These are phyloP conservation scores for Mrakia frigida DNA, from an alignment of 768 basidiomycete species.

Conservation along the genomic window DNA sequence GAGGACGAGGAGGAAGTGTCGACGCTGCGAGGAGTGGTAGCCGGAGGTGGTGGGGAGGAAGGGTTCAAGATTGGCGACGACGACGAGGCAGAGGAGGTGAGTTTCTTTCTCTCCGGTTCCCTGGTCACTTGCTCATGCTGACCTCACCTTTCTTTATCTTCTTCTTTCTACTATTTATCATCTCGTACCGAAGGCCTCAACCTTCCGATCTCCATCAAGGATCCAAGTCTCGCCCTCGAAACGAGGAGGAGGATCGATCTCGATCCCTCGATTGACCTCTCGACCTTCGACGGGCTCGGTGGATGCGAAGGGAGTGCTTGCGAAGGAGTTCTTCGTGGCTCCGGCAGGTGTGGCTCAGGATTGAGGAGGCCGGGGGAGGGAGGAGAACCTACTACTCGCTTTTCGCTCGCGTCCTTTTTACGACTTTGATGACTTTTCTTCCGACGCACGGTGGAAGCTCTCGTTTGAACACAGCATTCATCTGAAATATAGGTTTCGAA, in stretches of 20 bases:
- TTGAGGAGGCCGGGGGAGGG: no score
- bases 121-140: neutral
- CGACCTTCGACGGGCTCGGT: neutral
- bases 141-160: neutral
- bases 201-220: neutral
- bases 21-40: neutral
- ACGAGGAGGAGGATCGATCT: neutral
- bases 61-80: conserved; percentile 1
- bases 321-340: neutral
- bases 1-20: neutral
- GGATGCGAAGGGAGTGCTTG: neutral
- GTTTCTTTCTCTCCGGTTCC: neutral
- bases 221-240: neutral
- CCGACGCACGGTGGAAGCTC: no score
- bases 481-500: no score
- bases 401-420: no score
- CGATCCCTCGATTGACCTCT: neutral
- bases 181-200: neutral
- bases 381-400: no score
- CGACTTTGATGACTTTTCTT: no score
- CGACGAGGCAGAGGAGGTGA: neutral
- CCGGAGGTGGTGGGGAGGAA: neutral
- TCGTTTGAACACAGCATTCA: no score
- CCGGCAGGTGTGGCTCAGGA: neutral
- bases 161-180: neutral